Percentiles rank a stretch among this genome's conserved stretches.
Conservation (phyloP, 345 rosid genomes). For the Gossypium thurberi region DNA sequence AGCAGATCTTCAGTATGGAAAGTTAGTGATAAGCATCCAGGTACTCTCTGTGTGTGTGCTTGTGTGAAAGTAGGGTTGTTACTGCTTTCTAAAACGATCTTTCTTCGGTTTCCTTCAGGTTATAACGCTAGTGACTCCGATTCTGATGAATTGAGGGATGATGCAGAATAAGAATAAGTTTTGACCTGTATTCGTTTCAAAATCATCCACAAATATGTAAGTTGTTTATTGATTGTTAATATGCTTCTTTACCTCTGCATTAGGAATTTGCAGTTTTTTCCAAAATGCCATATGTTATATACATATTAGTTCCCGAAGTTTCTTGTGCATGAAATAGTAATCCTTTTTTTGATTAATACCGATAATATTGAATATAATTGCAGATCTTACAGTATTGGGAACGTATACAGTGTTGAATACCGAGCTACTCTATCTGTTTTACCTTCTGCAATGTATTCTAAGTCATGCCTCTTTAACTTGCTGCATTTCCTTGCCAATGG, state of each 20-base stretch:
- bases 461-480: not conserved
- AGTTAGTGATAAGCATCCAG: constrained; percentile 62
- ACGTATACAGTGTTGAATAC: not conserved
- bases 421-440: not conserved
- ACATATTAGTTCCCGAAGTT: no score
- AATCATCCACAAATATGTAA: not conserved
- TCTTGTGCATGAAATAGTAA: no score
- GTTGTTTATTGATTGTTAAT: not conserved
- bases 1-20: constrained; percentile 53
- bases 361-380: not conserved
- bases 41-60: constrained; percentile 17
- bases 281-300: no score
- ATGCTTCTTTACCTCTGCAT: not conserved
- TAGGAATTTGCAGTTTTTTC: not conserved
- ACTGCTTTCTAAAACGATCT: not conserved
- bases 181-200: not conserved
- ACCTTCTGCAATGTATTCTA: not conserved
- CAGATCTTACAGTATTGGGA: not conserved
- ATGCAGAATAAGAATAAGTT: constrained; percentile 19
- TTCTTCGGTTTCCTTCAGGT: constrained; percentile 30
- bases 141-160: constrained; percentile 39
- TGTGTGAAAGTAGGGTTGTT: not conserved
- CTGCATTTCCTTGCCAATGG: no score
- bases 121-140: constrained; percentile 72
- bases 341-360: no score